Evolutionary conservation across 192 early-diverging fungal genomes (phyloP).

Genomic region (Rhizophagus prolifer): DNA sequence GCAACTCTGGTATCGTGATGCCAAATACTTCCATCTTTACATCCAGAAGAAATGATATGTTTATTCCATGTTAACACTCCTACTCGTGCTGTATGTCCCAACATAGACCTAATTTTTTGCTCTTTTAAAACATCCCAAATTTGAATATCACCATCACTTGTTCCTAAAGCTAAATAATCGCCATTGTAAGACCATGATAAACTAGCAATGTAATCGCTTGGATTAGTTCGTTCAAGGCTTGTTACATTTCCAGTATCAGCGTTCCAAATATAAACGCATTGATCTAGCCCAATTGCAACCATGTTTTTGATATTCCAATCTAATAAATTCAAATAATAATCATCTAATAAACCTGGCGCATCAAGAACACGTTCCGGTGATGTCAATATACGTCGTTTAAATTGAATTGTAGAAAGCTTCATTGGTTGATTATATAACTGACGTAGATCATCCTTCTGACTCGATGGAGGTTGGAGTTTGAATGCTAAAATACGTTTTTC

Average conservation of each 20-base stretch:
- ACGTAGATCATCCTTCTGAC: constrained; percentile 47
- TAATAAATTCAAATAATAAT: constrained; percentile 94
- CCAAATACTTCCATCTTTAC: constrained; percentile 88
- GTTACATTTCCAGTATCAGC: constrained; percentile 67
- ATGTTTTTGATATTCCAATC: constrained; percentile 86
- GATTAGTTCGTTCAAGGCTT: constrained; percentile 28
- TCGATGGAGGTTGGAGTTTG: constrained; percentile 72
- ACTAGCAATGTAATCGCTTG: constrained; percentile 65
- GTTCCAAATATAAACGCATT: constrained; percentile 90
- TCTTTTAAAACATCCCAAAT: constrained; percentile 86
- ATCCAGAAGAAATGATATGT: constrained; percentile 80
- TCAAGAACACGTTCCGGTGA: constrained; percentile 84
- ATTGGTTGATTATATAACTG: constrained; percentile 53
- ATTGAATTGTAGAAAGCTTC: constrained; percentile 35
- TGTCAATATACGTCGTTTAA: constrained; percentile 71
- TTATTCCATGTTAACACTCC: constrained; percentile 86
- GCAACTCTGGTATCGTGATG: constrained; percentile 92
- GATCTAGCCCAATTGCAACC: constrained; percentile 84
- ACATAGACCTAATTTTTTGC: constrained; percentile 78
- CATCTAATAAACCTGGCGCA: constrained; percentile 85
- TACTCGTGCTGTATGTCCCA: constrained; percentile 75
- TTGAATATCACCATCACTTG: constrained; percentile 76
- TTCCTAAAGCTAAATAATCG: constrained; percentile 67
- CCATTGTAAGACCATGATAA: constrained; percentile 77
- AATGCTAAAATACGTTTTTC: constrained; percentile 83